phyloP scores from a whole-genome alignment of 2,329 filamentous ascomycete species.

The Sphaerulina populicola region DNA sequence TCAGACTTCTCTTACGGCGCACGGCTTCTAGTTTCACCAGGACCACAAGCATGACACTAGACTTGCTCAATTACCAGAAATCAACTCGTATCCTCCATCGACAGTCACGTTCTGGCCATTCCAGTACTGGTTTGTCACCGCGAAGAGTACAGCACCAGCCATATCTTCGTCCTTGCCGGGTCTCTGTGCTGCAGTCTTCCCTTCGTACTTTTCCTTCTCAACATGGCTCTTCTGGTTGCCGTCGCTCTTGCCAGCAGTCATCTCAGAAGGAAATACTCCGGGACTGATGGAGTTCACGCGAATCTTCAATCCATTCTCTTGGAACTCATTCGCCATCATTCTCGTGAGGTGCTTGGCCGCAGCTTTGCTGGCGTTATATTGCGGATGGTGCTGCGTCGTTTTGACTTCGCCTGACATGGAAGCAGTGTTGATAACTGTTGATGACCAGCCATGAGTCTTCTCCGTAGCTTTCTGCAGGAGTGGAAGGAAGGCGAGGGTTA shows the following conservation, averaged over 20 bases:
- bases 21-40: no score
- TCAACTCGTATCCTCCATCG: constrained; percentile 47
- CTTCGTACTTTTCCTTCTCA: constrained; percentile 45
- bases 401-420: constrained; percentile 41
- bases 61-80: constrained; percentile 26
- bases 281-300: constrained; percentile 52
- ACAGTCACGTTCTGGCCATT: constrained; percentile 46
- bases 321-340: constrained; percentile 48
- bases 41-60: neutral
- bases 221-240: constrained; percentile 49
- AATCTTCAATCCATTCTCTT: constrained; percentile 46
- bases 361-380: constrained; percentile 40
- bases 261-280: constrained; percentile 48
- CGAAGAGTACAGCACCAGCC: constrained; percentile 49
- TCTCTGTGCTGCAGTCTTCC: constrained; percentile 43
- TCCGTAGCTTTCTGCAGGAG: constrained; percentile 40
- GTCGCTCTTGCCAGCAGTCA: constrained; percentile 47
- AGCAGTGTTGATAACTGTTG: constrained; percentile 41
- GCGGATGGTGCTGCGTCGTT: constrained; percentile 42
- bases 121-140: constrained; percentile 44
- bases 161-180: constrained; percentile 54
- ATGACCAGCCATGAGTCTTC: constrained; percentile 37
- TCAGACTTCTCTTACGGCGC: no score
- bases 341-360: constrained; percentile 49
- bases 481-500: constrained; percentile 42